Conservation (phyloP, 2,329 filamentous ascomycete species). For the Bimuria novae-zelandiae region DNA sequence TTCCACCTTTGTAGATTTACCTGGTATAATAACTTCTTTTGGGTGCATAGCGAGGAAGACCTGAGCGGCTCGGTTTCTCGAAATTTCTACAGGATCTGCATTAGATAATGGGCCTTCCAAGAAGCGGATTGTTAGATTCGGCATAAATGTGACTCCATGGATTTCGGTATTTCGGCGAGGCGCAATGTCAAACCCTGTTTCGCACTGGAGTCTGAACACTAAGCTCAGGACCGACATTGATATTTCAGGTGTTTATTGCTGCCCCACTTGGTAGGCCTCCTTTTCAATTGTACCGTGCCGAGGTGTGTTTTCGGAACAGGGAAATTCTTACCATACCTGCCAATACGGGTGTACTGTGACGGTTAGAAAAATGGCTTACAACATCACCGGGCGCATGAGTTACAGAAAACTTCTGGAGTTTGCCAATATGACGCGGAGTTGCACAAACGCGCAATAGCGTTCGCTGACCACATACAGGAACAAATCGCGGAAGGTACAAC, state of each 20-base stretch:
- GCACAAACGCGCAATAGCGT: not conserved
- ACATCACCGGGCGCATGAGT: too few species aligned
- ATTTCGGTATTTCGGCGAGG: too few species aligned
- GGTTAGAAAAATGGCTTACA: too few species aligned
- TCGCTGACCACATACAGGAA: not conserved
- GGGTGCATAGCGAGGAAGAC: conserved; percentile 16
- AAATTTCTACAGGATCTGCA: too few species aligned
- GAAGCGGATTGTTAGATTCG: not conserved
- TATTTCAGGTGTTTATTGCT: not conserved
- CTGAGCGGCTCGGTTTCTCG: not conserved
- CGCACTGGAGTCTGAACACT: not conserved
- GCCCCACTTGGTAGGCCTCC: not conserved
- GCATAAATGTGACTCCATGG: not conserved
- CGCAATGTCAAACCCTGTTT: conserved; percentile 2
- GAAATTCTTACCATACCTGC: not conserved
- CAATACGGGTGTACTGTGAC: not conserved
- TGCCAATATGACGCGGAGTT: too few species aligned
- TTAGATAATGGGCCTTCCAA: not conserved
- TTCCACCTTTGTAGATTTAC: conserved; percentile 13
- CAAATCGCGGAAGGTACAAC: not conserved
- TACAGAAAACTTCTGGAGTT: too few species aligned
- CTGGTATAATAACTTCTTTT: conserved; percentile 4
- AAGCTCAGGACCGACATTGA: not conserved
- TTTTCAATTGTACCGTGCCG: not conserved
- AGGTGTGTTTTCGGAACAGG: not conserved